A percentile compares a stretch with the other conserved stretches of the same genome.
Evolutionary conservation across 2,329 filamentous ascomycete species (phyloP).

Genomic region (Thielaviopsis populi): DNA sequence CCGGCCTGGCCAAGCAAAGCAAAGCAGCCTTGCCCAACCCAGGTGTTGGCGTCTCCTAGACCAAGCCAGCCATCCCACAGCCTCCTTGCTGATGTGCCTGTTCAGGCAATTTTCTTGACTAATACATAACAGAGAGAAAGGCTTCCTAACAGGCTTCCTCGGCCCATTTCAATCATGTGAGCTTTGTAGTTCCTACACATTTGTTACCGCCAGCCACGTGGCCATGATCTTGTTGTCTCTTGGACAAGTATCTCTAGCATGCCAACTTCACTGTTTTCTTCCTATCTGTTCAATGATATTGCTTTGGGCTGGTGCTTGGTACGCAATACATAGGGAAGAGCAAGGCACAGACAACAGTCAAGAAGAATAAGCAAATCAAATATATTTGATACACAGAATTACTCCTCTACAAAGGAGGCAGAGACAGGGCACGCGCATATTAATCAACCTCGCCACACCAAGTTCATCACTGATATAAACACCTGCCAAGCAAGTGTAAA

Average conservation of each 20-base stretch:
- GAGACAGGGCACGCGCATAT: background rate
- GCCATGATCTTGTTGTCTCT: background rate
- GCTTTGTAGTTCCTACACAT: background rate
- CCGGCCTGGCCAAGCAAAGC: too few relatives aligned
- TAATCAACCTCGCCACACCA: background rate
- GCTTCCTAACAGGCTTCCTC: too few relatives aligned
- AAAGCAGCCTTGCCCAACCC: background rate
- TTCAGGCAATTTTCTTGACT: background rate
- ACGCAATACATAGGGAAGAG: too few relatives aligned
- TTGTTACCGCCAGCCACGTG: background rate
- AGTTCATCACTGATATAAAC: background rate
- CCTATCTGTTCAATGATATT: too few relatives aligned
- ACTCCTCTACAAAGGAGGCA: background rate
- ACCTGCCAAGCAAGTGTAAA: background rate
- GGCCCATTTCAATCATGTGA: background rate
- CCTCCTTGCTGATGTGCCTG: too few relatives aligned
- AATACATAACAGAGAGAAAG: background rate
- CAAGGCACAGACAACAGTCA: too few relatives aligned
- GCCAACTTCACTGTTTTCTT: too few relatives aligned
- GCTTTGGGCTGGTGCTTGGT: too few relatives aligned
- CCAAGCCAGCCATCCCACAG: background rate
- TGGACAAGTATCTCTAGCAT: background rate
- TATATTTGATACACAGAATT: background rate
- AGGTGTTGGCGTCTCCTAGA: background rate
- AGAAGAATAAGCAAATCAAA: background rate